These are phyloP conservation scores for Lachnellula cervina DNA, from an alignment of 2,329 filamentous ascomycete genomes.

Conservation along the genomic window DNA sequence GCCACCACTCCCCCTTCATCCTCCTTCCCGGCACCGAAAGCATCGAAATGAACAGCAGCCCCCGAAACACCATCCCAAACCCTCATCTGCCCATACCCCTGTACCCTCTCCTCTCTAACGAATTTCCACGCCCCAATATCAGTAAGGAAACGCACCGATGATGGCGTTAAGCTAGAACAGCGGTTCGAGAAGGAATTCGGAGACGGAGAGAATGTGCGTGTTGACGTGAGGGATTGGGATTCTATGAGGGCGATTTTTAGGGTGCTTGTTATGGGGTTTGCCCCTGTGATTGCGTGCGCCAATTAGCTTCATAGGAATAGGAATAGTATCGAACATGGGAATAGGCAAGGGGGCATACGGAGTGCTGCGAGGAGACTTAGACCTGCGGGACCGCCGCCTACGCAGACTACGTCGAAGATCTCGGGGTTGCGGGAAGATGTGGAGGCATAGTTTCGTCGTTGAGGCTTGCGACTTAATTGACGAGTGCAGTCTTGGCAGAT, in stretches of 20 bases:
- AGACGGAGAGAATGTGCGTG: slow-evolving; percentile 61
- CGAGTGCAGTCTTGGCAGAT: slow-evolving; percentile 25
- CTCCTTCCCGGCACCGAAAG: slow-evolving; percentile 46
- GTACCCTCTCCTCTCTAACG: slow-evolving; percentile 66
- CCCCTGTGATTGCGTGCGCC: slow-evolving; percentile 46
- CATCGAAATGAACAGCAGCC: slow-evolving; percentile 81
- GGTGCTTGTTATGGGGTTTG: slow-evolving; percentile 67
- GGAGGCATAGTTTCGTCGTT: slow-evolving; percentile 22
- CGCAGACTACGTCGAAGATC: slow-evolving; percentile 33
- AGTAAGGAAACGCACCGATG: slow-evolving; percentile 77
- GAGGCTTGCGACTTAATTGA: slow-evolving; percentile 16
- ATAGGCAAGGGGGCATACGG: slow-evolving; percentile 45
- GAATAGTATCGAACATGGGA: neutral
- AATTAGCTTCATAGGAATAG: neutral
- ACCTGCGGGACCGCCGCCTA: slow-evolving; percentile 49
- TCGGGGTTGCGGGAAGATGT: slow-evolving; percentile 16
- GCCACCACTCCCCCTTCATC: slow-evolving; percentile 66
- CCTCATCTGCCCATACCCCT: slow-evolving; percentile 93
- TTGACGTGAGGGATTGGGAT: slow-evolving; percentile 73
- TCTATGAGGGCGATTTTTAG: slow-evolving; percentile 87
- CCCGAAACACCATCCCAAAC: slow-evolving; percentile 95
- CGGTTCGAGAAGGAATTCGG: slow-evolving; percentile 79
- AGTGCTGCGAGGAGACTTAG: slow-evolving; percentile 75
- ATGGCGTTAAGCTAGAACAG: slow-evolving; percentile 89
- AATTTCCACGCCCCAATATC: slow-evolving; percentile 82